Conservation (phyloP, 495 filamentous ascomycete genomes). For the Hyaloscypha variabilis region DNA sequence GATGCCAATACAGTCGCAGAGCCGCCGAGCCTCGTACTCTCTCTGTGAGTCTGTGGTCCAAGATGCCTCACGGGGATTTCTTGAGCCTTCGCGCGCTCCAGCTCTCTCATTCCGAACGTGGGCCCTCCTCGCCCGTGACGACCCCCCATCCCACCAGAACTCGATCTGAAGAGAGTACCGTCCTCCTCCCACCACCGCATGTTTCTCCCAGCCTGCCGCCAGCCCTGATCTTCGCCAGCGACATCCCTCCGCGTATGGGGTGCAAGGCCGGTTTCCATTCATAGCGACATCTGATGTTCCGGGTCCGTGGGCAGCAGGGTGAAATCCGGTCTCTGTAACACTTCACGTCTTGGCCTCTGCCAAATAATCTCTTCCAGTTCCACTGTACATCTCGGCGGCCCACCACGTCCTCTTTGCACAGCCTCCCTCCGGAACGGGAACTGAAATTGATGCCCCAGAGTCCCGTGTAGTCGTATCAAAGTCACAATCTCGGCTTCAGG, state of each 20-base stretch:
- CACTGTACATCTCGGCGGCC: conserved; percentile 2
- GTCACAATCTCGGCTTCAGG: not conserved
- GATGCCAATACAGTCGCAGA: too few species aligned
- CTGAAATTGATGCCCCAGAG: not conserved
- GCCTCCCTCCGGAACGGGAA: conserved; percentile 20
- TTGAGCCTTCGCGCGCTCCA: not conserved
- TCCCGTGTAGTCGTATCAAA: conserved; percentile 4
- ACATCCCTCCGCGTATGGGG: conserved; percentile 16
- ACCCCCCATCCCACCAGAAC: not conserved
- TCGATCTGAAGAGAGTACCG: not conserved
- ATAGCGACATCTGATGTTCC: conserved; percentile 23
- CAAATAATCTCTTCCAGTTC: conserved; percentile 15
- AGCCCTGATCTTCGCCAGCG: not conserved
- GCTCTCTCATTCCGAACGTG: not conserved
- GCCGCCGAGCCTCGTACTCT: too few species aligned
- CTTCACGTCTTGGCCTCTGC: conserved; percentile 10
- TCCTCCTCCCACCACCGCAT: not conserved
- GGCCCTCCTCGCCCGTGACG: not conserved
- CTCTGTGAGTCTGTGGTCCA: too few species aligned
- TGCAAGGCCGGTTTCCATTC: conserved; percentile 28
- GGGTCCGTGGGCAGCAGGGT: not conserved
- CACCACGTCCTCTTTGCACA: conserved; percentile 17
- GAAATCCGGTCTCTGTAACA: conserved; percentile 15
- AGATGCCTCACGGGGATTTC: not conserved
- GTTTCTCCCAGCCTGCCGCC: not conserved